Base-by-base conservation (phyloP, 257 asterid species). In the Cruciata laevipes region DNA sequence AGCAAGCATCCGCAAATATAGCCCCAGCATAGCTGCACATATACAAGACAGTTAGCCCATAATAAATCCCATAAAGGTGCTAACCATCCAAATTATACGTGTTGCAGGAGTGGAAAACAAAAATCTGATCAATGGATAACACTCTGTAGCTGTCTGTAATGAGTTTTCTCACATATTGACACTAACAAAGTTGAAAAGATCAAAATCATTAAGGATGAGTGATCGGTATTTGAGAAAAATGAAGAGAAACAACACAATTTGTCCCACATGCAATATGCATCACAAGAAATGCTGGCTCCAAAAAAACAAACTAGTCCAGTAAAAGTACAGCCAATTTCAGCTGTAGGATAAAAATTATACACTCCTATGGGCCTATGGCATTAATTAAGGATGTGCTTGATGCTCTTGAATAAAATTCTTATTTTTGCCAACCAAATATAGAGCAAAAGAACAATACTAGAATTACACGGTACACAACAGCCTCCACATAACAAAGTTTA, bases 1-100 rank as follows among this genome's bases (percentile, higher is more conserved):
- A 77, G 83, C 96, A 88, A 68, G 98, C 96, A 87, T 91, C 98
- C 16, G 95, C 94, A 73, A 89, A 91, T 47, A 86, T 77, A 44
- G 98, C 95, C n/a, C 96, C 95, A 4, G 96, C 95, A 82, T 87
- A 91, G 67, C 96, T 89, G 88, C 79, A 78, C 0, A 7, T 61
- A 16, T 24, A 10, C 25, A 64, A 6, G 44, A 14, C 24, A 56
- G 63, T 62, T 58, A 58, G 69, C 53, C 17, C 6, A 69, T 7
- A 14, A 59, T 57, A 23, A 76, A 31, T 37, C 49, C 25, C 11
- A 31, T 47, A 21, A 52, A n/a, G 17, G 63, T 18, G 63, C 11
- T 27, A 57, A 62, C 47, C 17, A 68, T 52, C 13, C 33, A n/a
- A 30, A 14, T 31, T 31, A n/a, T 31, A 55, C 37, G 7, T 35